A percentile compares a stretch with the other conserved stretches of the same genome.
Conservation (phyloP, 345 rosid species). For the Eucalyptus curtisii region DNA sequence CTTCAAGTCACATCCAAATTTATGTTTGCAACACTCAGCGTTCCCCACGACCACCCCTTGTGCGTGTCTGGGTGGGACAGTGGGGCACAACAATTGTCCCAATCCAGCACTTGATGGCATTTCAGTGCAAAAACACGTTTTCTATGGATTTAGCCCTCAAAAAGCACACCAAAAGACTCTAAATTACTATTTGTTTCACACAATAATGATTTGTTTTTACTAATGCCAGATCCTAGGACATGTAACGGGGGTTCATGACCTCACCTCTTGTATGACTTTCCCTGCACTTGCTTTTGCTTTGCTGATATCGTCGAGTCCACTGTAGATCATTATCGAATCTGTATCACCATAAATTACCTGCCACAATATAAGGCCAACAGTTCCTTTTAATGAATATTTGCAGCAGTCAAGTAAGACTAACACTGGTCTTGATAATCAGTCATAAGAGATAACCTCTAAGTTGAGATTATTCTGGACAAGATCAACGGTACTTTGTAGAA, state of each 20-base stretch:
- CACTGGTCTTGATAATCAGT: not conserved
- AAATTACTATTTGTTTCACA: not conserved
- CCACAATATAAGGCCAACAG: constrained; percentile 8
- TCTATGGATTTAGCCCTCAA: not conserved
- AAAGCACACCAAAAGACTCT: not conserved
- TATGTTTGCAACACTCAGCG: not conserved
- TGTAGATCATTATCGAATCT: constrained; percentile 97
- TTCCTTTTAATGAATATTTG: not conserved
- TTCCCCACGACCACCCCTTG: not conserved
- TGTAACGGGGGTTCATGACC: not conserved
- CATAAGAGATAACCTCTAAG: constrained; percentile 52
- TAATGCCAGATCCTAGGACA: not conserved
- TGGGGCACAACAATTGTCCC: not conserved
- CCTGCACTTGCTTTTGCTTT: constrained; percentile 76
- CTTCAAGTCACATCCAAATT: not conserved
- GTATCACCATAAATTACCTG: constrained; percentile 99
- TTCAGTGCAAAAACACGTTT: not conserved
- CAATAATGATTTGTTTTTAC: not conserved
- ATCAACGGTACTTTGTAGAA: constrained; percentile 90
- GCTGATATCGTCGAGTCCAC: constrained; percentile 72
- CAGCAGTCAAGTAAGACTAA: not conserved
- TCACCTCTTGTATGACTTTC: constrained; percentile 90
- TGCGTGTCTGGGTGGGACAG: not conserved
- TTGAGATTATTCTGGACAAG: constrained; percentile 88
- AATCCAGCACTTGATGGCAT: not conserved